Percentiles rank a stretch among this genome's conserved stretches.
Conservation (phyloP, 331 rosid species). For the Malus hybrid region DNA sequence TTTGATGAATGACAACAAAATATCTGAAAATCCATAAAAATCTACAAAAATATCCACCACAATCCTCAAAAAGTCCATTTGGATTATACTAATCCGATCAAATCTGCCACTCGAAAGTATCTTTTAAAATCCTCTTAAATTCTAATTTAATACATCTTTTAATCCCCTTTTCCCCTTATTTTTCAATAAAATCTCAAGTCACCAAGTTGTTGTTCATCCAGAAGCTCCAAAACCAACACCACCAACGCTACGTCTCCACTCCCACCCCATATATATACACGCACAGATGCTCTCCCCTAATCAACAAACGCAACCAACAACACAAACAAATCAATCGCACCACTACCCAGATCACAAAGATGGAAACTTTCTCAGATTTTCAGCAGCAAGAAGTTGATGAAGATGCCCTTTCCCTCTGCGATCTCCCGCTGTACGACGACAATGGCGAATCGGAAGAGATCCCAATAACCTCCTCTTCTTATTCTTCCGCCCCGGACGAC, state of each 20-base stretch:
- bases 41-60: no score
- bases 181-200: not conserved
- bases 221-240: not conserved
- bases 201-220: not conserved
- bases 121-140: no score
- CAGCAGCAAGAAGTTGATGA: conserved; percentile 8
- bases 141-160: no score
- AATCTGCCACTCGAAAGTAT: no score
- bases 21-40: no score
- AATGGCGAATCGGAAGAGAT: not conserved
- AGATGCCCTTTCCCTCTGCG: conserved; percentile 34
- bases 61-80: no score
- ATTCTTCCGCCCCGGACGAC: conserved; percentile 1
- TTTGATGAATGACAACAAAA: no score
- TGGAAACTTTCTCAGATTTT: not conserved
- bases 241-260: not conserved
- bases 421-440: conserved; percentile 14
- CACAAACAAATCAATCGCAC: not conserved
- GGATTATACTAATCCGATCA: no score
- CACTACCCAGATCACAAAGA: not conserved
- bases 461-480: not conserved
- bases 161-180: no score
- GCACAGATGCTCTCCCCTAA: not conserved
- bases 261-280: not conserved
- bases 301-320: not conserved